These are phyloP conservation scores for Arthromyces matolae DNA, from an alignment of 768 basidiomycete genomes.

Conservation along the genomic window DNA sequence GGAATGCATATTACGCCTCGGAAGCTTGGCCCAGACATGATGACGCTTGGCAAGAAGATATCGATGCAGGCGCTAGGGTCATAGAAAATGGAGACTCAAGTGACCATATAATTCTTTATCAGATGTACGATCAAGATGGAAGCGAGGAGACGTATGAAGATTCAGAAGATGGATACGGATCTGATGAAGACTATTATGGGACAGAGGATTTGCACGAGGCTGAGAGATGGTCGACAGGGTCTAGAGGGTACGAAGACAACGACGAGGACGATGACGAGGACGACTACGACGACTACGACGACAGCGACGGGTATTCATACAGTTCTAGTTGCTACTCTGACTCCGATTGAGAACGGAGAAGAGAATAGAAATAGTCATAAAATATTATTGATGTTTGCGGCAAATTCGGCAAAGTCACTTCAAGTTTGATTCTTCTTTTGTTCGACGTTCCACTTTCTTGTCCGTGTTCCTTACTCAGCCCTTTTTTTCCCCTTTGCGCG, in stretches of 20 bases:
- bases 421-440: slow-evolving; percentile 18
- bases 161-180: background rate
- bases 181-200: too few species aligned
- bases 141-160: background rate
- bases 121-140: background rate
- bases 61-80: background rate
- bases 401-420: slow-evolving; percentile 3
- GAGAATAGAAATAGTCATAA: background rate
- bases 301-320: slow-evolving; percentile 3
- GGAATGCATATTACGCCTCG: background rate
- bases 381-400: background rate
- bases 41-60: background rate
- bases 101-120: too few species aligned
- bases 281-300: slow-evolving; percentile 2
- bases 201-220: too few species aligned
- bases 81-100: background rate
- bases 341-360: background rate
- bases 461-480: slow-evolving; percentile 12
- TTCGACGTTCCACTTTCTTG: too few species aligned
- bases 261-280: background rate
- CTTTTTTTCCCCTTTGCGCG: background rate
- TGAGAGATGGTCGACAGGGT: background rate
- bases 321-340: slow-evolving; percentile 2
- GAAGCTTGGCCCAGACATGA: background rate
- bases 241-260: background rate